Evolutionary conservation across 1,284 basidiomycete species (phyloP).

Genomic region (Inonotus hispidus): DNA sequence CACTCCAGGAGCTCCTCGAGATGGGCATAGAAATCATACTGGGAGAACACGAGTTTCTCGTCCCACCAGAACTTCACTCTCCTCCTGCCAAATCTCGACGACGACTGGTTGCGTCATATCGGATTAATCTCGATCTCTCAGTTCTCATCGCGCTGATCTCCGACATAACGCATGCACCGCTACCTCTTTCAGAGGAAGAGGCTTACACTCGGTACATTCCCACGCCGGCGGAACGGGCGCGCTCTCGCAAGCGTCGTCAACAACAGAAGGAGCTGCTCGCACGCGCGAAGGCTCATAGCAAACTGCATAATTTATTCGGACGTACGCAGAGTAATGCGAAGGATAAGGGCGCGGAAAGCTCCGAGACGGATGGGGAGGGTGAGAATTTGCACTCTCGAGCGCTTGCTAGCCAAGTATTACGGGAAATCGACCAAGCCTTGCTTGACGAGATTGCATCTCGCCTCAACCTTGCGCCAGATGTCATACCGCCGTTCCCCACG

Average conservation of each 20-base stretch:
- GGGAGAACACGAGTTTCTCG: conserved; percentile 46
- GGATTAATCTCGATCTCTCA: conserved; percentile 77
- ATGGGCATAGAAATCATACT: conserved; percentile 66
- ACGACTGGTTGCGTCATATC: conserved; percentile 41
- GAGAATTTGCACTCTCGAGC: conserved; percentile 54
- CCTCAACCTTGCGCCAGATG: conserved; percentile 25
- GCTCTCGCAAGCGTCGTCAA: conserved; percentile 42
- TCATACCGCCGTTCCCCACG: neutral
- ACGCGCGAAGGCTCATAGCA: conserved; percentile 3
- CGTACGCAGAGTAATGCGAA: conserved; percentile 2
- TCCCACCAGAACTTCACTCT: conserved; percentile 20
- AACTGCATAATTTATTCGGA: neutral
- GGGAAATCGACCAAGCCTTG: conserved; percentile 66
- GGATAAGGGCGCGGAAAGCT: conserved; percentile 18
- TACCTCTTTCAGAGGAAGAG: conserved; percentile 52
- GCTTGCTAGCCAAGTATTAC: conserved; percentile 57
- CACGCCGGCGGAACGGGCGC: conserved; percentile 47
- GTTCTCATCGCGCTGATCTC: conserved; percentile 78
- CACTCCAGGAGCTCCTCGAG: conserved; percentile 46
- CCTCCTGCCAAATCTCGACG: conserved; percentile 18
- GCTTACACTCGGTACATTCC: conserved; percentile 61
- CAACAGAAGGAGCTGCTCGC: conserved; percentile 15
- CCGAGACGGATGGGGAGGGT: conserved; percentile 28
- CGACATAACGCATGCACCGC: conserved; percentile 69
- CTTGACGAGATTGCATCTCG: conserved; percentile 57